Evolutionary conservation across 176 grass and related monocot genomes (phyloP).

Genomic region (Leersia perrieri): DNA sequence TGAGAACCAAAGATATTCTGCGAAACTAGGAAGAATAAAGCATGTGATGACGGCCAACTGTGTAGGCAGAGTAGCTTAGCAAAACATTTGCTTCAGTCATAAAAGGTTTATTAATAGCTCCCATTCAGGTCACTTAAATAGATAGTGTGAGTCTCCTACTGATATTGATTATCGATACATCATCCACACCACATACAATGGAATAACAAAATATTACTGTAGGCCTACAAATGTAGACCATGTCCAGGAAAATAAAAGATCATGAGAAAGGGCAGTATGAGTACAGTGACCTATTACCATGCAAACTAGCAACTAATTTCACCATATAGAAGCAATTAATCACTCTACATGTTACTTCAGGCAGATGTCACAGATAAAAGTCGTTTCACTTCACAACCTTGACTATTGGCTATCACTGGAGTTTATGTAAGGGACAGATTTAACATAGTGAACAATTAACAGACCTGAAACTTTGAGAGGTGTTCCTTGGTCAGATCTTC

Average conservation of each 20-base stretch:
- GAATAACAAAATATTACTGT: not conserved
- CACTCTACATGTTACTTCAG: not conserved
- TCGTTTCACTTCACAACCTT: slow-evolving; percentile 3
- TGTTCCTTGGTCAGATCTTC: slow-evolving; percentile 53
- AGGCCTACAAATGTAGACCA: not conserved
- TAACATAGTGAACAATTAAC: slow-evolving; percentile 13
- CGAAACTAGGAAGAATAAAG: slow-evolving; percentile 3
- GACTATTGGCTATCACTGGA: not conserved
- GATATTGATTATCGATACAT: slow-evolving; percentile 10
- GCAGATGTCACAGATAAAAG: not conserved
- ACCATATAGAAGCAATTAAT: not conserved
- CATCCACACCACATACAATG: slow-evolving; percentile 1
- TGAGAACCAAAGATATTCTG: not conserved
- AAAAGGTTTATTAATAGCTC: slow-evolving; percentile 4
- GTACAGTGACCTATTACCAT: slow-evolving; percentile 15
- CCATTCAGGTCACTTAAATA: slow-evolving; percentile 11
- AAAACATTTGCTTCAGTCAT: not conserved
- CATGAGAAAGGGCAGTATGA: not conserved
- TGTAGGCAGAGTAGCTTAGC: not conserved
- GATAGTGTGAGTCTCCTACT: not conserved
- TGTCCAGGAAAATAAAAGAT: not conserved
- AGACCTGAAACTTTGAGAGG: slow-evolving; percentile 73
- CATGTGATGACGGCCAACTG: not conserved
- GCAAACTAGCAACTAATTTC: not conserved
- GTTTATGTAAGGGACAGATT: slow-evolving; percentile 10